Conservation (phyloP, 1,284 basidiomycete species). For the Phaffia rhodozyma region DNA sequence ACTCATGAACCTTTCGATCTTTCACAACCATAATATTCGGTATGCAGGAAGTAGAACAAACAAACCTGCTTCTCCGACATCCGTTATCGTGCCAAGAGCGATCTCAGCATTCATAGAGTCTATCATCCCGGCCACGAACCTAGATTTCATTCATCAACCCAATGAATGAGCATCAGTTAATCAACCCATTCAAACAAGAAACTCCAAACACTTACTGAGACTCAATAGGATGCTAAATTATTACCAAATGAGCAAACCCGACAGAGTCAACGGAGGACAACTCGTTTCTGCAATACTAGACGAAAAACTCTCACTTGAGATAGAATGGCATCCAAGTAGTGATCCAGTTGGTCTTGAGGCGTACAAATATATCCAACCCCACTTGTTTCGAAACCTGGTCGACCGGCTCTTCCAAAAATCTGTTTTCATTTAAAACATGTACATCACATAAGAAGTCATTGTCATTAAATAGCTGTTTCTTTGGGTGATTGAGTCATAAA, state of each 20-base stretch:
- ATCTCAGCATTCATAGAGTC: conserved; percentile 95
- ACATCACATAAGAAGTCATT: no score
- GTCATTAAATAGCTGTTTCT: no score
- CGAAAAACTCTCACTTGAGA: conserved; percentile 50
- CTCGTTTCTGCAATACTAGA: background rate
- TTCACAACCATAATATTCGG: no score
- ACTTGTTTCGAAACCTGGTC: conserved; percentile 87
- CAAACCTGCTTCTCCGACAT: conserved; percentile 55
- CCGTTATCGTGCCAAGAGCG: conserved; percentile 85
- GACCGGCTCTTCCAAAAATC: conserved; percentile 93
- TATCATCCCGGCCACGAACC: conserved; percentile 74
- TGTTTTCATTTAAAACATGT: conserved; percentile 21
- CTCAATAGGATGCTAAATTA: conserved; percentile 74
- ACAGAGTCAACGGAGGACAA: conserved; percentile 5
- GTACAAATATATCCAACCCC: conserved; percentile 98
- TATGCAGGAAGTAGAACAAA: no score
- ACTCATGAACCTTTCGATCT: no score
- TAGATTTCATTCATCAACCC: conserved; percentile 27
- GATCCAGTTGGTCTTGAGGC: conserved; percentile 64
- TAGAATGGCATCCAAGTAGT: conserved; percentile 81
- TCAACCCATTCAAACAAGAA: background rate
- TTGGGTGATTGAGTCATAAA: no score
- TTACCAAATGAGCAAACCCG: conserved; percentile 6
- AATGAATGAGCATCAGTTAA: background rate
- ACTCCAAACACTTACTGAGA: conserved; percentile 51